These are phyloP conservation scores for Patellaria atrata DNA, from an alignment of 495 filamentous ascomycete genomes.

Conservation along the genomic window DNA sequence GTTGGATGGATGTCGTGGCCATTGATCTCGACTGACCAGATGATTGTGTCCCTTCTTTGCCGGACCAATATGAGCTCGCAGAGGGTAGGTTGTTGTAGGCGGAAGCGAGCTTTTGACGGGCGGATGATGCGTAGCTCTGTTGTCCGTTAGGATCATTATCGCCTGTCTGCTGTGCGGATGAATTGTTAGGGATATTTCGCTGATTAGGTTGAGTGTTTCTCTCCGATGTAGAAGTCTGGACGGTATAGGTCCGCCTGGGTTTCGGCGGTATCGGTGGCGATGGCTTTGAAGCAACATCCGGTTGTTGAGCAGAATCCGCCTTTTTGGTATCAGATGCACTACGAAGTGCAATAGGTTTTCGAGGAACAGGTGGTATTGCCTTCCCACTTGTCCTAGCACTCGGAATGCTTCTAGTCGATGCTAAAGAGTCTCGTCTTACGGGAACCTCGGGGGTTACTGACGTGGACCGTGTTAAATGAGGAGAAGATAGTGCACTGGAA, in stretches of 20 bases:
- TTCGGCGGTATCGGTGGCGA: conserved; percentile 22
- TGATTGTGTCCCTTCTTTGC: too few species aligned
- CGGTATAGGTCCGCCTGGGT: conserved; percentile 16
- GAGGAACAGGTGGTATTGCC: conserved; percentile 20
- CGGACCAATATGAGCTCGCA: conserved; percentile 16
- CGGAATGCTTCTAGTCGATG: conserved; percentile 7
- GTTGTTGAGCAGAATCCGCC: not conserved
- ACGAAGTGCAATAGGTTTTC: conserved; percentile 24
- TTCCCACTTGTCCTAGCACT: conserved; percentile 4
- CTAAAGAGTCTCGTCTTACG: conserved; percentile 2
- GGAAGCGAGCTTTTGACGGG: conserved; percentile 28
- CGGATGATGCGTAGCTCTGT: conserved; percentile 17
- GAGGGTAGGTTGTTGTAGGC: conserved; percentile 38
- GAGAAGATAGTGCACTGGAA: conserved; percentile 1
- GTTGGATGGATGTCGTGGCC: not conserved
- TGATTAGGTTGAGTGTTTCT: too few species aligned
- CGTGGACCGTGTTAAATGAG: conserved; percentile 2
- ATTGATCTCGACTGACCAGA: conserved; percentile 1
- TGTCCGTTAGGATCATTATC: not conserved
- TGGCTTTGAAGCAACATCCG: conserved; percentile 6
- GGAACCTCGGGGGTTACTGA: conserved; percentile 7
- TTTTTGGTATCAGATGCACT: conserved; percentile 17
- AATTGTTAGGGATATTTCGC: too few species aligned
- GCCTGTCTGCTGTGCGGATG: too few species aligned
- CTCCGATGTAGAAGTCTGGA: conserved; percentile 5